These are phyloP conservation scores for Colletotrichum sp. DNA, from an alignment of 2,329 filamentous ascomycete species.

Conservation along the genomic window DNA sequence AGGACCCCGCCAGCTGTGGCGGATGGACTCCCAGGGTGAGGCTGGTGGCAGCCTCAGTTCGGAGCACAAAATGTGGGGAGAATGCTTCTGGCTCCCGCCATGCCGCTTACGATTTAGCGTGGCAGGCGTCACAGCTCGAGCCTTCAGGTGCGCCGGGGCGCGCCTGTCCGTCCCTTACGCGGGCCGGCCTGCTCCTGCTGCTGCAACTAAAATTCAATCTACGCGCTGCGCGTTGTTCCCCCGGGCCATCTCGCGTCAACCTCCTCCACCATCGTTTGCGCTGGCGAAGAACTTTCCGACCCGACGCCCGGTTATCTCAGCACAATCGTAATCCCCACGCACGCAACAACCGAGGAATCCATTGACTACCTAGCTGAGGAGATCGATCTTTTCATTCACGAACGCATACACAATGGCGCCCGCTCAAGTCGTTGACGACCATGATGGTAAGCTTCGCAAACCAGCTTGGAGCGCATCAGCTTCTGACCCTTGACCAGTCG, in stretches of 20 bases:
- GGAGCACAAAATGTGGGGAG: neutral
- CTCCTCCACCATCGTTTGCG: conserved; percentile 8
- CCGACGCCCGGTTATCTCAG: neutral
- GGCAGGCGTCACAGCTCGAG: neutral
- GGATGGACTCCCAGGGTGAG: neutral
- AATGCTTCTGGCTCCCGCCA: neutral
- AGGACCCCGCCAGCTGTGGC: neutral
- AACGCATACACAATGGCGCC: conserved; percentile 45
- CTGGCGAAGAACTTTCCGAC: conserved; percentile 7
- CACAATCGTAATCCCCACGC: neutral
- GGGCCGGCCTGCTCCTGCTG: neutral
- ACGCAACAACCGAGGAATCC: neutral
- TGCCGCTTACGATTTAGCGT: neutral
- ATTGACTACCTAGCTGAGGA: neutral
- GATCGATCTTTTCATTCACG: neutral
- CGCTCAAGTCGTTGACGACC: conserved; percentile 52
- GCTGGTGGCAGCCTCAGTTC: neutral
- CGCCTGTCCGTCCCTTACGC: neutral
- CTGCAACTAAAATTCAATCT: conserved; percentile 16
- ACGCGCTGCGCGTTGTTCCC: conserved; percentile 16
- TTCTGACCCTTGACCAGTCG: conserved; percentile 38
- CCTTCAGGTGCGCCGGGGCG: neutral
- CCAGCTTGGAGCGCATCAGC: neutral
- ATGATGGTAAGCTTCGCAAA: conserved; percentile 44
- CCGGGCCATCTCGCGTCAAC: conserved; percentile 15